Percentiles rank a stretch among this genome's conserved stretches.
Conservation (phyloP, 352 stramenopile species). For the Blastocystis sp. region DNA sequence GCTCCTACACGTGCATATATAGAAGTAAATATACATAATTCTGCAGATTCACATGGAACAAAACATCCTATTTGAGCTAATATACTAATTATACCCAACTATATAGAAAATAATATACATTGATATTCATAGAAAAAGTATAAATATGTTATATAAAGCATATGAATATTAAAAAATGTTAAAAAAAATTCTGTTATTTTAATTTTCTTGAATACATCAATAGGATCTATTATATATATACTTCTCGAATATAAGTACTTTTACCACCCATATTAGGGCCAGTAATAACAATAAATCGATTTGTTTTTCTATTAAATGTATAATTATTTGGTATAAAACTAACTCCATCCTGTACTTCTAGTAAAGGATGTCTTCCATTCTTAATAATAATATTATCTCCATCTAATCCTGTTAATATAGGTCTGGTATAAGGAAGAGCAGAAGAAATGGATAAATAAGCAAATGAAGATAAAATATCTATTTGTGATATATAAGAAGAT, state of each 20-base stretch:
- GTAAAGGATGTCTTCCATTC: slow-evolving; percentile 76
- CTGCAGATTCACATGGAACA: slow-evolving; percentile 69
- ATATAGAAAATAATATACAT: neutral
- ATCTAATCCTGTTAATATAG: slow-evolving; percentile 40
- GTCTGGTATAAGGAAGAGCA: slow-evolving; percentile 50
- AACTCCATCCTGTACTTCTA: slow-evolving; percentile 84
- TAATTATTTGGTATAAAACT: slow-evolving; percentile 95
- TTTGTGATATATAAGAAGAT: slow-evolving; percentile 58
- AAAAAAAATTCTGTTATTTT: neutral
- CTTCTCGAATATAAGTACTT: slow-evolving; percentile 85
- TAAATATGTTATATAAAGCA: too few relatives aligned
- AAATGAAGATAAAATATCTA: slow-evolving; percentile 80
- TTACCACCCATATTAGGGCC: slow-evolving; percentile 97
- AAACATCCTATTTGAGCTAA: slow-evolving; percentile 88
- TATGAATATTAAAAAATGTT: too few relatives aligned
- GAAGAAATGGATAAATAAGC: slow-evolving; percentile 69
- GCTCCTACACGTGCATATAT: slow-evolving; percentile 82
- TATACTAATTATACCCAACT: slow-evolving; percentile 45
- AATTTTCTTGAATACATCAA: neutral
- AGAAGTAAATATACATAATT: slow-evolving; percentile 76
- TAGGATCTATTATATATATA: slow-evolving; percentile 18
- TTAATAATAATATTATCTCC: slow-evolving; percentile 50
- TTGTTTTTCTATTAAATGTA: slow-evolving; percentile 48
- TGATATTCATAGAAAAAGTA: too few relatives aligned
- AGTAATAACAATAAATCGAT: slow-evolving; percentile 77